These are phyloP conservation scores for Tanacetum coccineum DNA, from an alignment of 129 eudicot genomes.

Conservation along the genomic window DNA sequence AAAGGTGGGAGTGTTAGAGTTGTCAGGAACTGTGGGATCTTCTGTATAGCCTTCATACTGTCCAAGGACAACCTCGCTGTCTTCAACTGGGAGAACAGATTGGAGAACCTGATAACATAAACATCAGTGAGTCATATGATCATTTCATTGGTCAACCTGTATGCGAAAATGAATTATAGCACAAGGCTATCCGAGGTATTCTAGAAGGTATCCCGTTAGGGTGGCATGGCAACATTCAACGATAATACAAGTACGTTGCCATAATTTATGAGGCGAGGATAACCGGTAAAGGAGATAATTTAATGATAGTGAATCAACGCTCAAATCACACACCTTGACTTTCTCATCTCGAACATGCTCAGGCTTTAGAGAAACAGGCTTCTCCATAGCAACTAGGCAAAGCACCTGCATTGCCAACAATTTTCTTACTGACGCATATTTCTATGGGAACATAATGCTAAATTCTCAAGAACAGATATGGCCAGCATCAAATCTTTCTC, in stretches of 20 bases:
- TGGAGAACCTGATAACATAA: conserved; percentile 69
- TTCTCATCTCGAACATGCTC: conserved; percentile 99
- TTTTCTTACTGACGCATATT: not conserved
- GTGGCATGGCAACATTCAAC: not conserved
- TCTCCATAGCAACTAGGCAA: conserved; percentile 96
- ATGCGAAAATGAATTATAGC: not conserved
- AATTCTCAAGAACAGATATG: conserved; percentile 2
- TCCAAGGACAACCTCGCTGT: conserved; percentile 96
- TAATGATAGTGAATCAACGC: not conserved
- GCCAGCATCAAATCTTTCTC: not conserved
- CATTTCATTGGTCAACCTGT: not conserved
- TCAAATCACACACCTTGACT: conserved; percentile 68
- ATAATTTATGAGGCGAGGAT: not conserved
- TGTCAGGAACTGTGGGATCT: conserved; percentile 91
- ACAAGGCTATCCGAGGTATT: not conserved
- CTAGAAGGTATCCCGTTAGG: not conserved
- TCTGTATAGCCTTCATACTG: conserved; percentile 91
- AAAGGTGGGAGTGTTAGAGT: conserved; percentile 96
- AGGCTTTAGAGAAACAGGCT: conserved; percentile 86
- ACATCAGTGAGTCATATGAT: conserved; percentile 5
- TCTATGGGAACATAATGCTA: not conserved
- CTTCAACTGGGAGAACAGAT: conserved; percentile 67
- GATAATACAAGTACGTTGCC: not conserved
- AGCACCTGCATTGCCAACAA: conserved; percentile 53
- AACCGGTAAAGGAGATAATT: not conserved